Evolutionary conservation across 2,329 filamentous ascomycete genomes (phyloP), one percentile per base, ranked within the genome.

Genomic region (Iodosphaeria phyllophila): DNA sequence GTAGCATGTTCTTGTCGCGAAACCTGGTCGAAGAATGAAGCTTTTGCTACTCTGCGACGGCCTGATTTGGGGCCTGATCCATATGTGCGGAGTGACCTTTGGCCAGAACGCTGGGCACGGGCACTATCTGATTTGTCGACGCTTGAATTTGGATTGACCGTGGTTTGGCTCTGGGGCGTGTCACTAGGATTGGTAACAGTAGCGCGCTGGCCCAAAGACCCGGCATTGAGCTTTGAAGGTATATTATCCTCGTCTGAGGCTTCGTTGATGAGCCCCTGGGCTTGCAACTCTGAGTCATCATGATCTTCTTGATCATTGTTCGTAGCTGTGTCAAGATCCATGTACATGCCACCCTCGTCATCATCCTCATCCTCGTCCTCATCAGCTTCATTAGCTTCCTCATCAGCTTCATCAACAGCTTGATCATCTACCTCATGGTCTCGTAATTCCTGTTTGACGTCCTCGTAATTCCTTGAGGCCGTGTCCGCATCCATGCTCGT

Each of bases 311-410:
- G 5, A 13, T 23, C 14, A 17, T 23, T 8, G 17, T 16, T n/a
- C n/a, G n/a, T n/a, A n/a, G n/a, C n/a, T 5, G 19, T 20, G 19
- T 5, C 7, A 22, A 12, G 10, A 22, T 13, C 21, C 8, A 9
- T 13, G 10, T 22, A n/a, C n/a, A n/a, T n/a, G n/a, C 16, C 4
- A 11, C 19, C 19, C 17, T n/a, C 14, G 12, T 8, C 16, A 18
- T 22, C 15, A n/a, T 13, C 17, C 15, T 20, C 17, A 11, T 28
- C 15, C 15, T 31, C 25, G 19, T 27, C 28, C 14, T 32, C 20
- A 22, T 30, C 26, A 15, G 23, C 30, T 10, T 30, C 24, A 16
- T 25, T 27, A 15, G 30, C 30, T 13, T 24, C 28, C 13, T 22
- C 22, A 20, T 31, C 23, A 5, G 18, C 13, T 12, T 28, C 26